Base-by-base conservation (phyloP, 2,329 filamentous ascomycete species). In the Penicillium sp. region DNA sequence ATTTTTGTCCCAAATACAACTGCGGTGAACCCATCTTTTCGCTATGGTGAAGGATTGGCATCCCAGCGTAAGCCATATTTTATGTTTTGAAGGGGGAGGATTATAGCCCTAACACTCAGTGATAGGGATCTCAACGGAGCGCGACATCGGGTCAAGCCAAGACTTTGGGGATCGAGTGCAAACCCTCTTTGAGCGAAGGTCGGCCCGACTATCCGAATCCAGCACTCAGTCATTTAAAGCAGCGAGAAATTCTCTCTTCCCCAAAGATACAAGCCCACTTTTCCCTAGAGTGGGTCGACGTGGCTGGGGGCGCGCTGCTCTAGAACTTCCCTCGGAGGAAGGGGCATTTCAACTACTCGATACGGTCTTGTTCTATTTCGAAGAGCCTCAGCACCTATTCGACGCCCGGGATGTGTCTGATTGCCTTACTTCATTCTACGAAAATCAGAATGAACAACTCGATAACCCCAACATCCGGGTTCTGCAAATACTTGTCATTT, bases 101-200 rank as follows among this genome's bases (percentile, higher is more conserved):
- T 22, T 22, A 22, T 22, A 22, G 4, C 20, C 2, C 5, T 28
- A n/a, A 46, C 31, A 11, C 11, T 31, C 11, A 3, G 28, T 13
- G 5, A n/a, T 13, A 46, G 44, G 44, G 16, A 46, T 46, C 20
- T 36, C 30, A 18, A 46, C 44, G 14, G 44, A 46, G 24, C 44
- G 44, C 44, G 33, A 46, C n/a, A 46, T 71, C n/a, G 49, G 44
- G 10, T 46, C 49, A 27, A 51, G 49, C 25, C 49, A 51, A 30
- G 44, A 51, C 6, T 47, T 51, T n/a, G 49, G 44, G 16, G 24
- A 47, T 25, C 44, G 44, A 20, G 44, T 51, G 10, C 49, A 46
- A 27, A 51, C 24, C 2, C 39, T 46, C 22, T 51, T 51, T 22
- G 49, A 51, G 25, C 38, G 33, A 7, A n/a, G 36, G 16, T 39